phyloP scores from a whole-genome alignment of 1,284 basidiomycete species.

The Ceratobasidium sp. region DNA sequence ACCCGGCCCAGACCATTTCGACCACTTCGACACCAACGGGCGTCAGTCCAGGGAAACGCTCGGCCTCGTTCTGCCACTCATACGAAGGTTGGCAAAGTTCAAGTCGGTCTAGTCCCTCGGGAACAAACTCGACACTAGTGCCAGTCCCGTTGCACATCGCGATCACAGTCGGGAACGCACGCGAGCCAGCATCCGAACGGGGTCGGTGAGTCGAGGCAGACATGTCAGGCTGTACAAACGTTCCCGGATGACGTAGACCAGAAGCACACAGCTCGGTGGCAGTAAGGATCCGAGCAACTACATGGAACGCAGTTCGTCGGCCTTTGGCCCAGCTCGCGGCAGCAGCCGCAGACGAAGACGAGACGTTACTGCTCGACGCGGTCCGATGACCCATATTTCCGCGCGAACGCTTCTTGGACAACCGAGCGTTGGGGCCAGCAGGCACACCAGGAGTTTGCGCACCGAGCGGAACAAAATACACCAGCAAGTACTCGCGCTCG shows the following conservation, averaged over 20 bases:
- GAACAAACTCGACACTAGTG: slow-evolving; percentile 69
- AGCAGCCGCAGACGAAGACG: not conserved
- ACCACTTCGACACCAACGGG: slow-evolving; percentile 76
- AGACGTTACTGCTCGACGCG: slow-evolving; percentile 5
- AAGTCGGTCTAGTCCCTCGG: slow-evolving; percentile 71
- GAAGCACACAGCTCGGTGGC: slow-evolving; percentile 72
- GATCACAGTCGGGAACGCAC: slow-evolving; percentile 54
- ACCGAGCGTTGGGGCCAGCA: slow-evolving; percentile 49
- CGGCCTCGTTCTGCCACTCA: slow-evolving; percentile 45
- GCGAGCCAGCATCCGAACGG: not conserved
- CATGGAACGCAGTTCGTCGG: slow-evolving; percentile 59
- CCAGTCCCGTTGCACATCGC: slow-evolving; percentile 69
- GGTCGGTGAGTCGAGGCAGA: slow-evolving; percentile 46
- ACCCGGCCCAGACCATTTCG: slow-evolving; percentile 83
- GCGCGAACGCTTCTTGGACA: slow-evolving; percentile 48
- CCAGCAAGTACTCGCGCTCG: slow-evolving; percentile 70
- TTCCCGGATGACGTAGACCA: slow-evolving; percentile 73
- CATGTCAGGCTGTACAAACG: slow-evolving; percentile 60
- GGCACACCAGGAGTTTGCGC: slow-evolving; percentile 49
- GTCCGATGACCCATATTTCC: slow-evolving; percentile 24
- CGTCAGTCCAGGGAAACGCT: slow-evolving; percentile 57
- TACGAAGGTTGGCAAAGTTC: slow-evolving; percentile 58
- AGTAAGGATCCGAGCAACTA: slow-evolving; percentile 69
- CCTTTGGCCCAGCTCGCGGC: slow-evolving; percentile 33
- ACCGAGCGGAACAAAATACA: slow-evolving; percentile 69